Percentiles rank a stretch among this genome's conserved stretches.
Evolutionary conservation across 208 protist species (phyloP).

Genomic region (Wallacemonas sp.): DNA sequence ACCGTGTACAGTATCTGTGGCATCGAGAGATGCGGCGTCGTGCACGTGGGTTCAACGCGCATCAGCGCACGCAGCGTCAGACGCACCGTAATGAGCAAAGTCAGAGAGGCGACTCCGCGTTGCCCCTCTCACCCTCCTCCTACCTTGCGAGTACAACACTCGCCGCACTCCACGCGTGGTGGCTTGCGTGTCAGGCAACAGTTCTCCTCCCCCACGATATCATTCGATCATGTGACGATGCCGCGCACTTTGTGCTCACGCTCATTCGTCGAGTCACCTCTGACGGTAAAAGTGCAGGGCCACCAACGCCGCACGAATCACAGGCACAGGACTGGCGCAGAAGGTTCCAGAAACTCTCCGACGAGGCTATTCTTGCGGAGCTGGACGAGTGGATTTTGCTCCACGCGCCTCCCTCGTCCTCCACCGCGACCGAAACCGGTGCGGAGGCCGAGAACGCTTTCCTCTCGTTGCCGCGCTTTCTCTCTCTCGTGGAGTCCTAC

Average conservation of each 20-base stretch:
- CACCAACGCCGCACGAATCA: background rate
- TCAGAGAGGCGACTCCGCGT: too few species aligned
- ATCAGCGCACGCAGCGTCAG: background rate
- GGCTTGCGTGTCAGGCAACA: background rate
- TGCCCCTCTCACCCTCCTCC: background rate
- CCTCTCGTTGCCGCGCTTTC: conserved; percentile 53
- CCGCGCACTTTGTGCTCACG: background rate
- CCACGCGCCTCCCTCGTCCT: conserved; percentile 12
- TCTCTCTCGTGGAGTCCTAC: conserved; percentile 60
- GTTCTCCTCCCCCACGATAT: conserved; percentile 1
- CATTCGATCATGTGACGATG: background rate
- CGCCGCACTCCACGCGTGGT: background rate
- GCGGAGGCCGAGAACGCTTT: background rate
- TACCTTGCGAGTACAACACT: background rate
- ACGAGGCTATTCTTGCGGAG: conserved; percentile 31
- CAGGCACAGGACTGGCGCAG: background rate
- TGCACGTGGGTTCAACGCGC: background rate
- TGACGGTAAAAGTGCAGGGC: background rate
- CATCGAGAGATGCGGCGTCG: background rate
- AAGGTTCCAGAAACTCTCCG: conserved; percentile 17
- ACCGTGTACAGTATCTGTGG: conserved; percentile 5
- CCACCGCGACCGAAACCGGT: too few species aligned
- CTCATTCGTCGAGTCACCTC: background rate
- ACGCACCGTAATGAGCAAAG: too few species aligned
- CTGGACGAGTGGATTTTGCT: conserved; percentile 44